Conservation (phyloP, 192 early-diverging fungal genomes). For the Rhizoclosmatium sp. region DNA sequence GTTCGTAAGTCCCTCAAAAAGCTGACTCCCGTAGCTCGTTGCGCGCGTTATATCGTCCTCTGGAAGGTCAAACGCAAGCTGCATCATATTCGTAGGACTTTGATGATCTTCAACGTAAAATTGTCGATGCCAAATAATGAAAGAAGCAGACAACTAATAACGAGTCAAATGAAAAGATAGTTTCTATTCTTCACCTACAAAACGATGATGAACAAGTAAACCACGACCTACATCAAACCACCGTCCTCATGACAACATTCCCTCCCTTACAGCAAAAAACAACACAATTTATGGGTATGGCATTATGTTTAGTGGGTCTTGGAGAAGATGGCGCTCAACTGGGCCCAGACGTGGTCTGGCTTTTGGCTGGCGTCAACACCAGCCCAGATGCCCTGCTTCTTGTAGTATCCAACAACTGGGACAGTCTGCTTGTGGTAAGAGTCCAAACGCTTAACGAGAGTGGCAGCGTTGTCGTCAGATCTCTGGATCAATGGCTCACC, state of each 20-base stretch:
- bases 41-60: background rate
- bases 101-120: background rate
- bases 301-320: conserved; percentile 38
- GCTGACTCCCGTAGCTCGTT: background rate
- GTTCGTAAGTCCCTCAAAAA: background rate
- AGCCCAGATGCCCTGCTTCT: conserved; percentile 90
- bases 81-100: background rate
- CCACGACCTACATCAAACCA: too few species aligned
- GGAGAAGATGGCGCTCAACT: conserved; percentile 88
- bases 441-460: conserved; percentile 89
- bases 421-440: conserved; percentile 70
- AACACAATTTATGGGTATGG: too few species aligned
- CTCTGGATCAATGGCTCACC: conserved; percentile 98
- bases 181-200: too few species aligned
- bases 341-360: conserved; percentile 88
- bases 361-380: conserved; percentile 92
- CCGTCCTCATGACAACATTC: too few species aligned
- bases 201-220: too few species aligned
- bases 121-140: too few species aligned
- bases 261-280: background rate
- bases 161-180: too few species aligned
- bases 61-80: background rate
- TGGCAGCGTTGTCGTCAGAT: conserved; percentile 95
- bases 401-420: conserved; percentile 85
- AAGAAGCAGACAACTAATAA: too few species aligned